Evolutionary conservation across 495 filamentous ascomycete genomes (phyloP), one percentile per base, ranked within the genome.

Genomic region (Penicillium mononematosum): DNA sequence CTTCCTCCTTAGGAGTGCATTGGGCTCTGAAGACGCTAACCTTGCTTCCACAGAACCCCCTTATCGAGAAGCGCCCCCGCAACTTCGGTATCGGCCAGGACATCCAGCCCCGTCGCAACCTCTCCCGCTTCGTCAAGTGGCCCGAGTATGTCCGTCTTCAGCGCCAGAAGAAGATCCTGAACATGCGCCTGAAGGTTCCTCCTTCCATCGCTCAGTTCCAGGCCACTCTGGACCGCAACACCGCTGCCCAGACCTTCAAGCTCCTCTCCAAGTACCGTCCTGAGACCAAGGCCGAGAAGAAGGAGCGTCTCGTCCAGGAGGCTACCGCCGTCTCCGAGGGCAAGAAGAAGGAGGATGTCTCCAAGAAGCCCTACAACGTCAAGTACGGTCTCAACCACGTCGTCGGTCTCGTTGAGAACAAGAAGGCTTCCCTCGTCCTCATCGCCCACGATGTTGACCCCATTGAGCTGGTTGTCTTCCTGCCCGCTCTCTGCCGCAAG

Each of bases 341-440:
- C 76, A 96, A 97, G 88, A 98, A 97, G 88, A 98, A 98, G 89
- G 95, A 98, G 84, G 94, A 97, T 74, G 92, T 95, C 69, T 88
- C 84, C 88, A 98, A 98, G 90, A 99, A 99, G 87, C 94, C 94
- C 67, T 98, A 96, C 79, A 81, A 88, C 69, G 94, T 93, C 84
- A 98, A 99, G 87, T 98, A 96, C 78, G 95, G 95, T 80, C 86
- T 99, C 67, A 99, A 99, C 86, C 95, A 99, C 83, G 94, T 99
- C 68, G 95, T 99, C 64, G 95, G 94, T 60, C 85, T 99, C 63
- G 92, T 99, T 73, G 95, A 99, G 88, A 98, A 97, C 84, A 99
- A 98, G 91, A 99, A 99, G 88, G 93, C 95, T 58, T 85, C 88
- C 54, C 83, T 99, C 63, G 95, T 99, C 72, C 83, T 99, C 65